A percentile compares a stretch with the other conserved stretches of the same genome.
Conservation (phyloP, 306 rosid species). For the Cicer yamashitae region DNA sequence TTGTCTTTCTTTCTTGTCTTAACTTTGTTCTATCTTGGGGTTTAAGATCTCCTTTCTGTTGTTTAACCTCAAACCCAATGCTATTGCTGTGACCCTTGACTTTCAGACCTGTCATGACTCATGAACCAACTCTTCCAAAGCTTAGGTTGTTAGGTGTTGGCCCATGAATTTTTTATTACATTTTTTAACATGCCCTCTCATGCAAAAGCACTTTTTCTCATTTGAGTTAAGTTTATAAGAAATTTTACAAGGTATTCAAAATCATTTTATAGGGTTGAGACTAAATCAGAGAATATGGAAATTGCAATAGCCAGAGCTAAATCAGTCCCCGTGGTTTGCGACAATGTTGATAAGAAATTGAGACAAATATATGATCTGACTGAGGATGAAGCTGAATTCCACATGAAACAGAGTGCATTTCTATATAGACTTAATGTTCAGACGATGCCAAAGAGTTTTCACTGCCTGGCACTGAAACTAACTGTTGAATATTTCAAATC, state of each 20-base stretch:
- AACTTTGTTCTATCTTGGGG: slow-evolving; percentile 19
- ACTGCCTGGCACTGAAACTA: slow-evolving; percentile 90
- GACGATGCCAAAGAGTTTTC: slow-evolving; percentile 96
- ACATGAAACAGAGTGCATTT: slow-evolving; percentile 96
- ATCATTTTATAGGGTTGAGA: slow-evolving; percentile 66
- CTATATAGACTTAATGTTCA: slow-evolving; percentile 93
- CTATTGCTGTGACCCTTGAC: slow-evolving; percentile 10
- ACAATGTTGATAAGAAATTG: slow-evolving; percentile 94
- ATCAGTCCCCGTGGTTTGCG: slow-evolving; percentile 77
- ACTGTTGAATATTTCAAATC: slow-evolving; percentile 91
- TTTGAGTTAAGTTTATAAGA: slow-evolving; percentile 21
- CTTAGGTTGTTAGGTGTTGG: slow-evolving; percentile 12
- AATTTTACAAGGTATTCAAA: slow-evolving; percentile 33
- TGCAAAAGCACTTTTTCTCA: slow-evolving; percentile 5
- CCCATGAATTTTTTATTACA: slow-evolving; percentile 16
- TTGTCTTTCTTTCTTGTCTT: slow-evolving; percentile 25
- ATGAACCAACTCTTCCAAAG: slow-evolving; percentile 18
- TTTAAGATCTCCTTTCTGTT: slow-evolving; percentile 28
- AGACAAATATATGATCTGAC: slow-evolving; percentile 92
- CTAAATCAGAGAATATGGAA: slow-evolving; percentile 69
- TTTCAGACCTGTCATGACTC: slow-evolving; percentile 12
- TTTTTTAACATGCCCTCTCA: neutral
- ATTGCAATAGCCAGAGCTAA: slow-evolving; percentile 69
- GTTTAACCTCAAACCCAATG: slow-evolving; percentile 25
- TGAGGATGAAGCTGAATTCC: slow-evolving; percentile 96